Percentiles rank a stretch among this genome's conserved stretches.
Conservation (phyloP, 257 asterid genomes). For the Lycium ferocissimum region DNA sequence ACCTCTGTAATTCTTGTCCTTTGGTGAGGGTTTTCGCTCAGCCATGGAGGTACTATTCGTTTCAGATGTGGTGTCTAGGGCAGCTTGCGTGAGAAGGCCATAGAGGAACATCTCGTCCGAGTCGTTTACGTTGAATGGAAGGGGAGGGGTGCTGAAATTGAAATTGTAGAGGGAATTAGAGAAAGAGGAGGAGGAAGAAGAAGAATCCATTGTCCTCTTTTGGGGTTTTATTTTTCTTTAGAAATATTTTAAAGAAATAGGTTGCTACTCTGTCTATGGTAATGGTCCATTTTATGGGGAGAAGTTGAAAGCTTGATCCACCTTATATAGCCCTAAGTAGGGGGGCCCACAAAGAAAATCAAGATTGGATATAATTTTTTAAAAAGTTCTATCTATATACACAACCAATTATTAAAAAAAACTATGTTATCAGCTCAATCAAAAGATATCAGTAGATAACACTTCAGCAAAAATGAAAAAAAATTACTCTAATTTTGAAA, state of each 20-base stretch:
- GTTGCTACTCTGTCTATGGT: background rate
- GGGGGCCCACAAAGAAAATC: background rate
- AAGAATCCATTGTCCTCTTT: background rate
- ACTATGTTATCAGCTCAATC: too few relatives aligned
- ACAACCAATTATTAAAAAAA: too few relatives aligned
- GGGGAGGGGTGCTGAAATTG: conserved; percentile 33
- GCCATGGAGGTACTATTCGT: background rate
- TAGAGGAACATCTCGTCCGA: conserved; percentile 59
- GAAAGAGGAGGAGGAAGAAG: background rate
- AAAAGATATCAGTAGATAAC: background rate
- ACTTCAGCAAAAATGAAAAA: background rate
- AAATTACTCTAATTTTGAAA: background rate
- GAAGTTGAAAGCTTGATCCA: conserved; percentile 22
- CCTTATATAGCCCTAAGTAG: conserved; percentile 34
- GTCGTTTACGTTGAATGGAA: conserved; percentile 56
- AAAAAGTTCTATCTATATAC: too few relatives aligned
- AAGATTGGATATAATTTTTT: background rate
- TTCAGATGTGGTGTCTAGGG: conserved; percentile 36
- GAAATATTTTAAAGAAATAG: background rate
- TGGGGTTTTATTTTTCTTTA: rapidly evolving
- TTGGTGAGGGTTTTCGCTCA: conserved; percentile 8
- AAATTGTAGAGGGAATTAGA: conserved; percentile 25
- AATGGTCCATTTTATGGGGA: background rate
- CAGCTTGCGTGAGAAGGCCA: conserved; percentile 45
- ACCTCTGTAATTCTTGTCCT: conserved; percentile 55